Conservation (phyloP, 192 early-diverging fungal genomes). For the Coemansia aciculifera region DNA sequence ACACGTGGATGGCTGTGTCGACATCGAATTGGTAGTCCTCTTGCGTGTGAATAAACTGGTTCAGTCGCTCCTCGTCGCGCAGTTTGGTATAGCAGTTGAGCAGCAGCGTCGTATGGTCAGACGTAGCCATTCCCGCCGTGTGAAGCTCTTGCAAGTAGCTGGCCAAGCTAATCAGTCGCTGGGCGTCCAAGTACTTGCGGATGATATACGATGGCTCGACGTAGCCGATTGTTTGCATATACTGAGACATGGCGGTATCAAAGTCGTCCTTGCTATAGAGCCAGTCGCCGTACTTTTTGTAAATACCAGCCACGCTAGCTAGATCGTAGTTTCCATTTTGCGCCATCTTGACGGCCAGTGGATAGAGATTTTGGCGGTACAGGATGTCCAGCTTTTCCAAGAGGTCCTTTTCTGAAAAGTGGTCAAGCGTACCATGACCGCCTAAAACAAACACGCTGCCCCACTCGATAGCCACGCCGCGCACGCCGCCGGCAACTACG, state of each 20-base stretch:
- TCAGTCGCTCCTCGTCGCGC: constrained; percentile 79
- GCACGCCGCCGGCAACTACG: constrained; percentile 68
- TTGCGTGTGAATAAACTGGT: constrained; percentile 83
- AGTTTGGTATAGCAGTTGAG: constrained; percentile 98
- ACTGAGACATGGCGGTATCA: constrained; percentile 89
- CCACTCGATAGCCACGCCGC: constrained; percentile 83
- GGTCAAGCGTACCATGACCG: constrained; percentile 45
- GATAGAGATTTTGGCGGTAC: constrained; percentile 88
- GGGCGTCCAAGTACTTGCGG: constrained; percentile 93
- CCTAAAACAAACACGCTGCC: constrained; percentile 87
- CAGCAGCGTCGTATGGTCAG: constrained; percentile 94
- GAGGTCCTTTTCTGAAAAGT: constrained; percentile 86
- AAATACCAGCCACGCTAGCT: constrained; percentile 85
- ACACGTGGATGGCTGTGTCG: constrained; percentile 92
- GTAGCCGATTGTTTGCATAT: constrained; percentile 86
- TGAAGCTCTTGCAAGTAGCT: constrained; percentile 90
- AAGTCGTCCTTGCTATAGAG: constrained; percentile 89
- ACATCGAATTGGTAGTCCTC: constrained; percentile 86
- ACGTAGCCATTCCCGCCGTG: constrained; percentile 79
- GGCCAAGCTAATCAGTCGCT: constrained; percentile 86
- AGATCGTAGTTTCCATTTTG: constrained; percentile 80
- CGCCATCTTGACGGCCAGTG: constrained; percentile 83
- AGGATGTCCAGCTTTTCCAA: constrained; percentile 83
- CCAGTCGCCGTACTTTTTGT: constrained; percentile 92
- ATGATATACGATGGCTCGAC: constrained; percentile 97